These are phyloP conservation scores for Cryphonectria naterciae DNA, from an alignment of 2,329 filamentous ascomycete species.

Conservation along the genomic window DNA sequence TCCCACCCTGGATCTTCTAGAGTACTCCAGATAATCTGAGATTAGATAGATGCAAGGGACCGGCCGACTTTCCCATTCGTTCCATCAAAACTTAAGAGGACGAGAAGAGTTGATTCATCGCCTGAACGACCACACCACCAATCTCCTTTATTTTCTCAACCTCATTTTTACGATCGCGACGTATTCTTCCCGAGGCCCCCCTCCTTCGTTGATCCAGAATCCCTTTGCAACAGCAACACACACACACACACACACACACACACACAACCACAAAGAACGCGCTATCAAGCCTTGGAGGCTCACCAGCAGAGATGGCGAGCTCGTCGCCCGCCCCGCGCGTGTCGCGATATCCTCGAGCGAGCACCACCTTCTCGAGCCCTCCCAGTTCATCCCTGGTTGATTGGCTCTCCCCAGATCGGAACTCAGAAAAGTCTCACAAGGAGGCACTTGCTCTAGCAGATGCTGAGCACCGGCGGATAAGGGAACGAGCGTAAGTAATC, in stretches of 20 bases:
- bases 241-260: background rate
- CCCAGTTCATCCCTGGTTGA: conserved; percentile 17
- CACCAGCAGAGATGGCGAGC: conserved; percentile 16
- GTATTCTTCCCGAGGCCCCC: background rate
- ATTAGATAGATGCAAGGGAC: conserved; percentile 13
- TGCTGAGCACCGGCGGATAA: conserved; percentile 25
- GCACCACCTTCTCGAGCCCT: conserved; percentile 20
- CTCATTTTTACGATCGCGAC: background rate
- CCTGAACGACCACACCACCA: background rate
- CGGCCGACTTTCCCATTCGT: background rate
- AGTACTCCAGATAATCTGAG: conserved; percentile 4
- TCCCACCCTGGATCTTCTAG: background rate
- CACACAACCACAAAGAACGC: background rate
- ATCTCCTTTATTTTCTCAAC: background rate
- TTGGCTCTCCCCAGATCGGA: conserved; percentile 28
- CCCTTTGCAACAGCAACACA: background rate
- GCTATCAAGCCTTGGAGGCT: background rate
- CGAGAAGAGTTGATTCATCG: background rate
- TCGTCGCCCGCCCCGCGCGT: conserved; percentile 27
- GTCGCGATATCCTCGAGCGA: conserved; percentile 28
- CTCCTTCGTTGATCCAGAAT: background rate
- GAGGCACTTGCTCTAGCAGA: conserved; percentile 26
- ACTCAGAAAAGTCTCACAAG: conserved; percentile 26
- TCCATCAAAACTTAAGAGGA: background rate
- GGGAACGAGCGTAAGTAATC: conserved; percentile 25